Percentiles rank a stretch among this genome's conserved stretches.
These are phyloP conservation scores for Pterocarpus santalinus DNA, from an alignment of 306 rosid genomes.

Conservation along the genomic window DNA sequence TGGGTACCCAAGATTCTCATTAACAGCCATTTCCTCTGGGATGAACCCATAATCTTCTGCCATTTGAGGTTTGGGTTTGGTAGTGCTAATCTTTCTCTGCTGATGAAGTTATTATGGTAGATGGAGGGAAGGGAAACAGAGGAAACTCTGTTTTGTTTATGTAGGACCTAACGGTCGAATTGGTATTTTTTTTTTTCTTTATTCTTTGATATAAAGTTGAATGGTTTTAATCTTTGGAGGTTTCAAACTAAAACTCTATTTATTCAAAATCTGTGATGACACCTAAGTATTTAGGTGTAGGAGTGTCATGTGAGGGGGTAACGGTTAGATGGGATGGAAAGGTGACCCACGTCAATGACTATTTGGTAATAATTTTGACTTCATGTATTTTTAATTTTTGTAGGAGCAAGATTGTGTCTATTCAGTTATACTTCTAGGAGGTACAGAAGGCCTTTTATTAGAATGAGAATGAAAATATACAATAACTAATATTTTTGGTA, in stretches of 20 bases:
- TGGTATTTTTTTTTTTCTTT: not conserved
- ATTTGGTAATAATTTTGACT: not conserved
- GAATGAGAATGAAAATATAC: too few species aligned
- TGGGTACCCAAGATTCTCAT: conserved; percentile 83
- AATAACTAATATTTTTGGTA: too few species aligned
- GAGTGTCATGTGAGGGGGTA: conserved; percentile 5
- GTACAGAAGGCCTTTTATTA: too few species aligned
- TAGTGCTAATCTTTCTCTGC: not conserved
- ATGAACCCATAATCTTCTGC: conserved; percentile 65
- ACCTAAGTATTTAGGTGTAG: conserved; percentile 4
- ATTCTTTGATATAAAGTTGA: not conserved
- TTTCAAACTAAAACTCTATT: conserved; percentile 19
- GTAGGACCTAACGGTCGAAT: conserved; percentile 69
- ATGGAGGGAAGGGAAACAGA: conserved; percentile 27
- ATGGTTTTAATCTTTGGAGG: conserved; percentile 1
- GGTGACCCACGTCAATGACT: not conserved
- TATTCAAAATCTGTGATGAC: conserved; percentile 40
- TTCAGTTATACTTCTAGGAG: too few species aligned
- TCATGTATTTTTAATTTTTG: not conserved
- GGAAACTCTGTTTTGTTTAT: conserved; percentile 29
- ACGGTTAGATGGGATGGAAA: conserved; percentile 58
- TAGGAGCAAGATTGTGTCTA: not conserved
- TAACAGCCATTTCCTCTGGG: conserved; percentile 67
- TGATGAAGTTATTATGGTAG: conserved; percentile 14
- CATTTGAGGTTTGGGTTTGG: conserved; percentile 52